Percentiles rank a stretch among this genome's conserved stretches.
Evolutionary conservation across 805 yeast species (phyloP).

Genomic region (Cyberlindnera petersonii): DNA sequence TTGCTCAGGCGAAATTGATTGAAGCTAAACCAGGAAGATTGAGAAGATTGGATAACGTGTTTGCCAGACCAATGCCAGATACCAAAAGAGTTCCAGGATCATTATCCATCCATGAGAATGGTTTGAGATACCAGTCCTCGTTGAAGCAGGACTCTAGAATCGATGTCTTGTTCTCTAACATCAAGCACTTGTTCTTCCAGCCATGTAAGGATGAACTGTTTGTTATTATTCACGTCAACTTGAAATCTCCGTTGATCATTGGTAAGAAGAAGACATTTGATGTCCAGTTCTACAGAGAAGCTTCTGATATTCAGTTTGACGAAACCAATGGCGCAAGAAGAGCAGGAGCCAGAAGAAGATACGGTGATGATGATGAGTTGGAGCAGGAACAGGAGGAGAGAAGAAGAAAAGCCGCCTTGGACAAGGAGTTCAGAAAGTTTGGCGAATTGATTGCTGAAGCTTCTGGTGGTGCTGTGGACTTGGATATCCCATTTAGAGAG

Average conservation of each 20-base stretch:
- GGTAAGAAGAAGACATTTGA: slow-evolving; percentile 95
- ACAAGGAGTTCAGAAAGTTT: slow-evolving; percentile 85
- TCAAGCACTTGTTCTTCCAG: slow-evolving; percentile 91
- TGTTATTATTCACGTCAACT: slow-evolving; percentile 87
- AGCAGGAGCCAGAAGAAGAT: slow-evolving; percentile 53
- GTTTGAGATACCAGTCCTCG: slow-evolving; percentile 88
- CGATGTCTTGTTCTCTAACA: slow-evolving; percentile 84
- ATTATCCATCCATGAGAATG: slow-evolving; percentile 90
- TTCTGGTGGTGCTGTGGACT: slow-evolving; percentile 75
- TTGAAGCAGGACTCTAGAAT: slow-evolving; percentile 80
- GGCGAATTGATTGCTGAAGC: slow-evolving; percentile 90
- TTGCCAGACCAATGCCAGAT: slow-evolving; percentile 93
- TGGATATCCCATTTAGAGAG: slow-evolving; percentile 93
- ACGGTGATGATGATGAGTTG: slow-evolving; percentile 97
- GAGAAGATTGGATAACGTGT: slow-evolving; percentile 80
- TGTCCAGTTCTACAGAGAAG: slow-evolving; percentile 94
- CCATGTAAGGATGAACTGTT: slow-evolving; percentile 93
- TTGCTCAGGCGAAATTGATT: slow-evolving; percentile 81
- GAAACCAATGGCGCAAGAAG: slow-evolving; percentile 93
- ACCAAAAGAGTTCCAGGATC: slow-evolving; percentile 93
- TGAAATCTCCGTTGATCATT: slow-evolving; percentile 88
- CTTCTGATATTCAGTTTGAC: slow-evolving; percentile 92
- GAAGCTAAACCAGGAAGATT: slow-evolving; percentile 84
- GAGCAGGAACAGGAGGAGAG: slow-evolving; percentile 99
- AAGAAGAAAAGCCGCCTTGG: slow-evolving; percentile 82